Percentiles rank a stretch among this genome's conserved stretches.
Evolutionary conservation across 2,329 filamentous ascomycete species (phyloP).

Genomic region (Fusarium sp.): DNA sequence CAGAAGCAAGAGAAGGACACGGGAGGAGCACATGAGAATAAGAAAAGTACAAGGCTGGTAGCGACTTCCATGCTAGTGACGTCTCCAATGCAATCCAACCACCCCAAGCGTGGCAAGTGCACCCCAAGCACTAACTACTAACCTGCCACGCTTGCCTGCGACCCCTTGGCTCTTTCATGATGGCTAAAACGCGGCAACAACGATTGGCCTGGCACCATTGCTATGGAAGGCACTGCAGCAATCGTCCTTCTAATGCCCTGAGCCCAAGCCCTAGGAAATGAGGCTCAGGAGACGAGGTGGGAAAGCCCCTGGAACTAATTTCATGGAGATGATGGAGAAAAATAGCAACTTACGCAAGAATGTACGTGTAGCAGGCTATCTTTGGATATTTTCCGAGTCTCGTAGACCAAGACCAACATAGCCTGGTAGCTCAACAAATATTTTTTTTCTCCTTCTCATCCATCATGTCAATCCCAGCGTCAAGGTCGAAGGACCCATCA

Average conservation of each 20-base stretch:
- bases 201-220: slow-evolving; percentile 7
- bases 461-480: background rate
- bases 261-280: slow-evolving; percentile 9
- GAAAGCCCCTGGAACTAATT: slow-evolving; percentile 1
- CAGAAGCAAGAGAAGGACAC: slow-evolving; percentile 3
- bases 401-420: background rate
- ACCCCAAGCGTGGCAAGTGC: slow-evolving; percentile 30
- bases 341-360: background rate
- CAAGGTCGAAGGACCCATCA: slow-evolving; percentile 4
- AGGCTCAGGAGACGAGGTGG: slow-evolving; percentile 10
- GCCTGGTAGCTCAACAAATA: background rate
- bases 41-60: slow-evolving; percentile 34
- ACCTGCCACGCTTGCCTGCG: background rate
- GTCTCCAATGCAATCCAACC: slow-evolving; percentile 27
- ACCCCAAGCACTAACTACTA: background rate
- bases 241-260: background rate
- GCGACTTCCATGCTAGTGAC: slow-evolving; percentile 31
- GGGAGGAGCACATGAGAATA: slow-evolving; percentile 16
- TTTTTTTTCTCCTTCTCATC: background rate
- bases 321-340: background rate
- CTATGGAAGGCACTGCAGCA: background rate
- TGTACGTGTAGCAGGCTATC: background rate
- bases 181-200: slow-evolving; percentile 9
- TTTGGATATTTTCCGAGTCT: background rate
- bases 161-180: background rate